Conservation (phyloP, 768 basidiomycete species). For the Russula sp. region DNA sequence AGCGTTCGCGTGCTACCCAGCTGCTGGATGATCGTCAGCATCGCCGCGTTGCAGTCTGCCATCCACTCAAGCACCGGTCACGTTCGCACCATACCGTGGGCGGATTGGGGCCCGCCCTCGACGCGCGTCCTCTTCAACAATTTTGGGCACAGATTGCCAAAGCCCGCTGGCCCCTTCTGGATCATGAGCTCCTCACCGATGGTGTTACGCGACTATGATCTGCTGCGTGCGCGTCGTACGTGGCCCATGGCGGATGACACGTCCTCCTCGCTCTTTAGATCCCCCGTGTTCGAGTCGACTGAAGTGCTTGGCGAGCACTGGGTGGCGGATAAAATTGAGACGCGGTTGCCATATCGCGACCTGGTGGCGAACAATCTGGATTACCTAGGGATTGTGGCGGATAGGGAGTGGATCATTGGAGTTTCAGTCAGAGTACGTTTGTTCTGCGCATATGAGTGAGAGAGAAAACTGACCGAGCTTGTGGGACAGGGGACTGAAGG, state of each 20-base stretch:
- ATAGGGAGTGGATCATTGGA: conserved; percentile 14
- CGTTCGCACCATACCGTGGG: background rate
- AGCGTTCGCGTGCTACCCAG: background rate
- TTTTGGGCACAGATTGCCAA: background rate
- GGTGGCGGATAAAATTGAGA: background rate
- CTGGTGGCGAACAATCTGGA: background rate
- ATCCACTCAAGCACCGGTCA: background rate
- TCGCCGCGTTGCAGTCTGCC: background rate
- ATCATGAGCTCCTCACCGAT: conserved; percentile 1
- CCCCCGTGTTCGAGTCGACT: background rate
- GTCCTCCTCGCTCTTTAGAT: background rate
- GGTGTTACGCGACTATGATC: conserved; percentile 8
- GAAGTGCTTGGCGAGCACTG: background rate
- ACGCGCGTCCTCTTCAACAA: background rate
- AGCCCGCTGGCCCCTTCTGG: conserved; percentile 8
- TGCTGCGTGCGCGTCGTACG: background rate
- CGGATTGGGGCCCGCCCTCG: conserved; percentile 8
- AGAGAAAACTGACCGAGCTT: background rate
- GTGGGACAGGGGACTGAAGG: background rate
- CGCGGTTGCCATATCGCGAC: conserved; percentile 10
- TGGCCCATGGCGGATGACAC: background rate
- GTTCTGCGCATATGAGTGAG: background rate
- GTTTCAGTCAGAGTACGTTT: conserved; percentile 1
- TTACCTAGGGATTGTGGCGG: background rate
- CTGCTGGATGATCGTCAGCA: conserved; percentile 10